Percentiles rank a stretch among this genome's conserved stretches.
Evolutionary conservation across 306 rosid species (phyloP).

Genomic region (Echinosophora koreensis): DNA sequence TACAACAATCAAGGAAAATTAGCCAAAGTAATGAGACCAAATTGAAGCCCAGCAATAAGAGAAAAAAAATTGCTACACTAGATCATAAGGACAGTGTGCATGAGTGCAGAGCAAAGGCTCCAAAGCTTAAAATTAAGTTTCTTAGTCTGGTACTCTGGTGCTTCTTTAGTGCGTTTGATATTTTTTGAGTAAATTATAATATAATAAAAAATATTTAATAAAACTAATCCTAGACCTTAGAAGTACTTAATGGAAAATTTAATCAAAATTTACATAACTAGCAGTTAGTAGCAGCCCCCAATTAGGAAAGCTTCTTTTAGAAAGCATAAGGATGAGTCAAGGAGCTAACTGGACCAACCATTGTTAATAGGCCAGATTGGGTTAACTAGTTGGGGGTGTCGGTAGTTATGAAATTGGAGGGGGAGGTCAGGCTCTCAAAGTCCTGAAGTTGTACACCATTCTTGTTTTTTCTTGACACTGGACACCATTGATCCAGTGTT

Average conservation of each 20-base stretch:
- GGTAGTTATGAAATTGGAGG: no score
- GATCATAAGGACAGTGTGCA: neutral
- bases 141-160: neutral
- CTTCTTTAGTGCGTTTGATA: neutral
- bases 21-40: neutral
- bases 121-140: constrained; percentile 11
- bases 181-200: constrained; percentile 10
- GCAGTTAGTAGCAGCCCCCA: neutral
- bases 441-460: no score
- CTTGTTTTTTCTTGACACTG: no score
- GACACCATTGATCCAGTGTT: no score
- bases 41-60: neutral
- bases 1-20: neutral
- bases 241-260: neutral
- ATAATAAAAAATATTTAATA: neutral
- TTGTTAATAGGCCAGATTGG: no score
- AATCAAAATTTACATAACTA: constrained; percentile 15
- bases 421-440: no score
- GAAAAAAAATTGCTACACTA: neutral
- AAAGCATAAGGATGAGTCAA: no score
- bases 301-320: no score
- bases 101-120: neutral
- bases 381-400: no score
- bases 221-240: constrained; percentile 7
- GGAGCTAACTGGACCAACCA: no score